These are phyloP conservation scores for Copromyces sp. DNA, from an alignment of 495 filamentous ascomycete species.

Conservation along the genomic window DNA sequence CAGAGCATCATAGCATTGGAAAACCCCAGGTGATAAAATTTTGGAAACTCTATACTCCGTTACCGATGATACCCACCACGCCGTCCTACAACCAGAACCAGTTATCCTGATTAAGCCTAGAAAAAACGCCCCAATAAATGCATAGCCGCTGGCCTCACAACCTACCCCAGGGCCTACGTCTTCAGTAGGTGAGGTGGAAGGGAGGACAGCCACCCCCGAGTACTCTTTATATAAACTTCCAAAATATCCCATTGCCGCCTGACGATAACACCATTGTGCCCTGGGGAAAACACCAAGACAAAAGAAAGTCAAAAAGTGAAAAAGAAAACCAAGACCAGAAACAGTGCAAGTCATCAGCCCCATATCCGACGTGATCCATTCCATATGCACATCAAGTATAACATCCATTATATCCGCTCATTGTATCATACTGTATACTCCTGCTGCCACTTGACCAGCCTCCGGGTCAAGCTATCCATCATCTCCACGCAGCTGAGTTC, in stretches of 20 bases:
- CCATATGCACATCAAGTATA: not conserved
- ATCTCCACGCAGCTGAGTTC: constrained; percentile 63
- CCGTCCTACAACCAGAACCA: not conserved
- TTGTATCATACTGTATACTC: constrained; percentile 29
- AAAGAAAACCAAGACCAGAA: not conserved
- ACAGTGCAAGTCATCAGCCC: not conserved
- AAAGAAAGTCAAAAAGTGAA: not conserved
- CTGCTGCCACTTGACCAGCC: constrained; percentile 71
- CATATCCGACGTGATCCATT: not conserved
- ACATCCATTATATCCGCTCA: not conserved
- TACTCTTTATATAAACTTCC: not conserved
- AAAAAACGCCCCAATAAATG: not conserved
- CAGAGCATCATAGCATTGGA: not conserved
- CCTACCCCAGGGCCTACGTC: not conserved
- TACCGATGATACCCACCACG: not conserved
- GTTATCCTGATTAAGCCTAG: not conserved
- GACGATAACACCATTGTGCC: not conserved
- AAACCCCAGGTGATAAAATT: not conserved
- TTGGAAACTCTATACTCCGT: not conserved
- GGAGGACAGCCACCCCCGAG: not conserved
- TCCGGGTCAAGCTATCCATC: constrained; percentile 70
- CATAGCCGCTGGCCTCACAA: not conserved
- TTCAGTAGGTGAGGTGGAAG: not conserved
- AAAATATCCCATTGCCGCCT: not conserved
- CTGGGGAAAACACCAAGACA: not conserved